Evolutionary conservation across 176 grass and related monocot genomes (phyloP).

Genomic region (Neostapfia colusana): DNA sequence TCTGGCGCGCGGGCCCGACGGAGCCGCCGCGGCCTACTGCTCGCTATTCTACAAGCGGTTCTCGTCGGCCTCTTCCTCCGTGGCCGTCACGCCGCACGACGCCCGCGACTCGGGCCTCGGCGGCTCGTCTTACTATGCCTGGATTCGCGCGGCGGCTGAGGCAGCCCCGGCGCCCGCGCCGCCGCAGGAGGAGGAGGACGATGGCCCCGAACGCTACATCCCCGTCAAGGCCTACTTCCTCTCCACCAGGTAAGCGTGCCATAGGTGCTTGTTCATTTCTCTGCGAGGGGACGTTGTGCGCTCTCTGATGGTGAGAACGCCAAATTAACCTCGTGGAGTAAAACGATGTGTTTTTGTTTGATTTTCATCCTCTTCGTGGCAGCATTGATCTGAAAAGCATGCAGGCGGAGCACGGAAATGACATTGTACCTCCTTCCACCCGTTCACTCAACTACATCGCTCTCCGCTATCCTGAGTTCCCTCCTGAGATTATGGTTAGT

Average conservation of each 20-base stretch:
- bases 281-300: neutral
- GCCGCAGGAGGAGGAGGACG: slow-evolving; percentile 48
- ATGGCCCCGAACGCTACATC: slow-evolving; percentile 59
- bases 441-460: slow-evolving; percentile 79
- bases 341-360: neutral
- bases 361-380: slow-evolving; percentile 29
- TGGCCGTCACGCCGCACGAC: slow-evolving; percentile 30
- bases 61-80: slow-evolving; percentile 38
- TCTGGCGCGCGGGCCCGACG: neutral
- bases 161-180: slow-evolving; percentile 32
- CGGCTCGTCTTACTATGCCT: slow-evolving; percentile 42
- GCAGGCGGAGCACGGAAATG: slow-evolving; percentile 63
- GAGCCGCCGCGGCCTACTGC: neutral
- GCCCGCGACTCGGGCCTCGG: slow-evolving; percentile 34
- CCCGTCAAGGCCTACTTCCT: slow-evolving; percentile 95
- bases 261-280: slow-evolving; percentile 38
- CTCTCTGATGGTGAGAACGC: neutral
- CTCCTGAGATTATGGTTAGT: slow-evolving; percentile 67
- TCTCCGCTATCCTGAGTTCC: slow-evolving; percentile 70
- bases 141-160: slow-evolving; percentile 51
- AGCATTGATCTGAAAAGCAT: slow-evolving; percentile 93
- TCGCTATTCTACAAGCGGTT: slow-evolving; percentile 26
- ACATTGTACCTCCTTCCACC: slow-evolving; percentile 72
- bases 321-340: neutral
- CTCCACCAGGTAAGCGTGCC: slow-evolving; percentile 62